These are phyloP conservation scores for Grosmannia serpens DNA, from an alignment of 2,329 filamentous ascomycete genomes.

Conservation along the genomic window DNA sequence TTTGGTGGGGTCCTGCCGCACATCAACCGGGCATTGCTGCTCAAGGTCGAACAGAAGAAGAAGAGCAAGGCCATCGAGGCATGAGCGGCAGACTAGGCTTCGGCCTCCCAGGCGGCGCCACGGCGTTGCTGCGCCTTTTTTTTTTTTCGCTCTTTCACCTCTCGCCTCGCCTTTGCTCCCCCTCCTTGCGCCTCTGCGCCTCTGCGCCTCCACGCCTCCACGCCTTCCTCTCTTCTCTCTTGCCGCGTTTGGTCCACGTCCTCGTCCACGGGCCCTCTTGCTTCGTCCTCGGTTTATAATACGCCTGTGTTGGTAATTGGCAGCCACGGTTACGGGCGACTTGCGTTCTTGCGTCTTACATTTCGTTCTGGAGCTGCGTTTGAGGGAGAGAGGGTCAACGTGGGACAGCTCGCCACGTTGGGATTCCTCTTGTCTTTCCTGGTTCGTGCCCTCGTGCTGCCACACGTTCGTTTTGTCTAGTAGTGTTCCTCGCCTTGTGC, in stretches of 20 bases:
- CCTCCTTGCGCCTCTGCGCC: not conserved
- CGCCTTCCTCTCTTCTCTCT: not conserved
- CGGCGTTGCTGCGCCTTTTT: not conserved
- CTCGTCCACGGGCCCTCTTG: not conserved
- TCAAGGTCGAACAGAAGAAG: slow-evolving; percentile 31
- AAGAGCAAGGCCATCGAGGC: slow-evolving; percentile 24
- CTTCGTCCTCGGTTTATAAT: not conserved
- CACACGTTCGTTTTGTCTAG: not conserved
- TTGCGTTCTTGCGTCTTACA: not conserved
- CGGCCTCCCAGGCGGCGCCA: not conserved
- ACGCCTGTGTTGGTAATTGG: slow-evolving; percentile 1
- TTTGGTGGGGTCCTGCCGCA: slow-evolving; percentile 97
- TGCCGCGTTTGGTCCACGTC: not conserved
- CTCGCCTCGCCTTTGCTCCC: not conserved
- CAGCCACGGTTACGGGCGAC: not conserved
- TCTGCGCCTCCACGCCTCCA: not conserved
- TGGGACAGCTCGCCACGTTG: not conserved
- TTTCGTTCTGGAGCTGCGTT: not conserved
- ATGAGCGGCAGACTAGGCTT: slow-evolving; percentile 10
- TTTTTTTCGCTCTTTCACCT: not conserved
- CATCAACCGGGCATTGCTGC: slow-evolving; percentile 90
- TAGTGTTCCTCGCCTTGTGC: not conserved
- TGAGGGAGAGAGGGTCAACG: not conserved
- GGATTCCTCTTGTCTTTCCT: not conserved
- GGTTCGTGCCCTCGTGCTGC: not conserved